Base-by-base conservation (phyloP, 805 yeast genomes). In the Yamadazyma akitaensis region DNA sequence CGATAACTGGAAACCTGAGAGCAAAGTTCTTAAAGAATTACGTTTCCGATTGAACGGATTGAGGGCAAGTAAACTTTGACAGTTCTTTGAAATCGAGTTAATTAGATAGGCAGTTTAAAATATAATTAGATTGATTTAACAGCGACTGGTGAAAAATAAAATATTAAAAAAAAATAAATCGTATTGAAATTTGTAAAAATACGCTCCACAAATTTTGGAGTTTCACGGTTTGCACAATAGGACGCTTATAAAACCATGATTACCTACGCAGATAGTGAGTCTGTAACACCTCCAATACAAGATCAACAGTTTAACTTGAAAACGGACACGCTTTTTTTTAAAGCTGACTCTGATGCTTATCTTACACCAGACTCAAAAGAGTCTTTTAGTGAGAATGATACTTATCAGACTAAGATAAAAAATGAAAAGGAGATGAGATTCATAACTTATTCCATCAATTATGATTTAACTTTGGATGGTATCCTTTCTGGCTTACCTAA, bases 1-100 rank as follows among this genome's bases (percentile, higher is more conserved):
- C 62, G 94, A 85, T 42, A 66, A 71, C 21, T 92, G 99, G 99
- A 78, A 80, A 43, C 98, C 99, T 0, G 91, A 84, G 32, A 79
- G 87, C 0, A 90, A 90, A 62, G 80, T 79, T 7, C 66, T 89
- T 58, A 89, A 87, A 60, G 96, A 91, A 46, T 77, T 92, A 58
- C 89, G 89, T 65, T 88, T 87, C 56, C 73, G 95, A 48, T 68
- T 88, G 43, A 82, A 79, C 55, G 92, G 76, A 0, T 57, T 72
- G 26, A 53, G 75, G 24, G 70, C 69, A 3, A 70, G 76, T 48
- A 72, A 72, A 49, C 60, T 72, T 21, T 68, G 32, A 38, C 14
- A 10, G n/a, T 28, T 13, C 4, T 28, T 28, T 28, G 5, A 12
- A 3, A 3, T 28, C 9, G 5, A 13, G 10, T 12, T 28, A 5